Evolutionary conservation across 2,329 filamentous ascomycete genomes (phyloP).

Genomic region (Fusarium tupiense): DNA sequence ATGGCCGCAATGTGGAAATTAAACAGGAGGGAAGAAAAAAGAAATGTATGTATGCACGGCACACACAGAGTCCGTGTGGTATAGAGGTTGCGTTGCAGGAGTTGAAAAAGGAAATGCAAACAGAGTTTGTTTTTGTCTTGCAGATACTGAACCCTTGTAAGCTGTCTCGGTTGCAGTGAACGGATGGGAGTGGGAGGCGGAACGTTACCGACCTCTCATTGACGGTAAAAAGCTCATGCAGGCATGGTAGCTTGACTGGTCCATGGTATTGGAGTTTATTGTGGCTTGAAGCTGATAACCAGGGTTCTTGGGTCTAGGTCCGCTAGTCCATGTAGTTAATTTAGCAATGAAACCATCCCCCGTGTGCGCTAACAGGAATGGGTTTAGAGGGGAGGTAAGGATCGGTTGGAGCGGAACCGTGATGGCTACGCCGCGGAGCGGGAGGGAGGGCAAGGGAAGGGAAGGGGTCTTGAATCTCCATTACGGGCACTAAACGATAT

Average conservation of each 20-base stretch:
- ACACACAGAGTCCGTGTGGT: constrained; percentile 5
- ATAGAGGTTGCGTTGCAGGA: neutral
- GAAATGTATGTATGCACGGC: neutral
- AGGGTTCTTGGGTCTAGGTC: neutral
- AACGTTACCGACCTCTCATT: neutral
- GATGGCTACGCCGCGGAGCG: neutral
- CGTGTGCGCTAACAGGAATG: neutral
- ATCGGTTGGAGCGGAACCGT: constrained; percentile 10
- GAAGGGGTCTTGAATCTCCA: neutral
- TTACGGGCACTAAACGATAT: neutral
- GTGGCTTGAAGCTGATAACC: constrained; percentile 4
- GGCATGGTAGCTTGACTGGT: neutral
- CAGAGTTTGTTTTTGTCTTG: constrained; percentile 27
- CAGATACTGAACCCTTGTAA: neutral
- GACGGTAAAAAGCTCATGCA: neutral
- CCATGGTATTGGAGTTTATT: neutral
- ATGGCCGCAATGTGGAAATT: neutral
- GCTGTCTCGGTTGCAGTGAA: neutral
- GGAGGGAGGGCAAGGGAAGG: neutral
- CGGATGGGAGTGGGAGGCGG: neutral
- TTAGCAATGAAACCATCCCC: constrained; percentile 23
- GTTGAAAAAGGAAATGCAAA: neutral
- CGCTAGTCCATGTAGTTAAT: neutral
- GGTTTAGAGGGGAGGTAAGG: neutral
- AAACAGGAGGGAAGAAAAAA: neutral